A percentile compares a stretch with the other conserved stretches of the same genome.
phyloP scores from a whole-genome alignment of 495 filamentous ascomycete species.

The Penicillium canariense region DNA sequence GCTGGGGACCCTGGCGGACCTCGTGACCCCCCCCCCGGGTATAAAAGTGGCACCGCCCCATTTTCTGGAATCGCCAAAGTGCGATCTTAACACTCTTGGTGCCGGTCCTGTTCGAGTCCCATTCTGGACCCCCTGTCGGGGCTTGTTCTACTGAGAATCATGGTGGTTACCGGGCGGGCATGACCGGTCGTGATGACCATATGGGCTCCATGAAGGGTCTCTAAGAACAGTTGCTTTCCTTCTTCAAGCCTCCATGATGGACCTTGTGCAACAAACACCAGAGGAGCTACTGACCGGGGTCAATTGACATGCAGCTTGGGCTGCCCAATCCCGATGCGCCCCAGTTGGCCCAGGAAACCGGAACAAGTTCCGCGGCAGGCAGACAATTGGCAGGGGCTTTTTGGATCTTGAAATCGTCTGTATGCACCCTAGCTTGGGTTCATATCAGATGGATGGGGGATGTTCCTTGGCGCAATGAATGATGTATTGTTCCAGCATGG shows the following conservation, averaged over 20 bases:
- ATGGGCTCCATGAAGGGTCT: too few relatives aligned
- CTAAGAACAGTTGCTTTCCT: neutral
- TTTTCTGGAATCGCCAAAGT: neutral
- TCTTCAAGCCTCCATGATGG: too few relatives aligned
- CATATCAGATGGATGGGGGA: neutral
- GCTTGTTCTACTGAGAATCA: neutral
- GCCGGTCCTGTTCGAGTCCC: neutral
- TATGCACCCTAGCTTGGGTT: neutral
- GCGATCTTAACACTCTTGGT: neutral
- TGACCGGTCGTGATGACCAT: neutral
- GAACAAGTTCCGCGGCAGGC: neutral
- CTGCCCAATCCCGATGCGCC: neutral
- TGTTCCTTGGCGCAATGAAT: neutral
- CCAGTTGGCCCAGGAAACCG: neutral
- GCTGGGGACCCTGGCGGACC: constrained; percentile 26
- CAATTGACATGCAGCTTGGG: neutral
- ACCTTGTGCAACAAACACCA: neutral
- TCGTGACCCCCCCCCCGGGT: constrained; percentile 3
- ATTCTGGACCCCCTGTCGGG: neutral
- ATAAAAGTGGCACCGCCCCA: constrained; percentile 9
- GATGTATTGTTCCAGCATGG: neutral
- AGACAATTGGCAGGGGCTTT: neutral
- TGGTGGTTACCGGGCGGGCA: neutral
- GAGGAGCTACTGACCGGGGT: neutral
- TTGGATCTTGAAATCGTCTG: neutral